Conservation (phyloP, 2,329 filamentous ascomycete species). For the Sphaerulina populicola region DNA sequence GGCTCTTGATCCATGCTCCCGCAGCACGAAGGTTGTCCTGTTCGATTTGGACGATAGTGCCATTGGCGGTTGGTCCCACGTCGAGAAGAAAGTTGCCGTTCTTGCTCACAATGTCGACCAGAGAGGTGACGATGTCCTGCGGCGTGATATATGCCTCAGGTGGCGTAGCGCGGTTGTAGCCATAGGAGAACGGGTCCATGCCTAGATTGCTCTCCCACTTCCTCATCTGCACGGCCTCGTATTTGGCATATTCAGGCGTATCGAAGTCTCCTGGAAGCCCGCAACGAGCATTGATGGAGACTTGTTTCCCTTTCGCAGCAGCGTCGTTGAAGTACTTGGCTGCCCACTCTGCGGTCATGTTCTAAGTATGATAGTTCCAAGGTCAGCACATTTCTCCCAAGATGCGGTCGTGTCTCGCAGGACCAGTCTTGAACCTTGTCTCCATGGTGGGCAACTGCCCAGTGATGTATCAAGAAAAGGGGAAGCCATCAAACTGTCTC, state of each 20-base stretch:
- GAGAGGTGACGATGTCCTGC: conserved; percentile 20
- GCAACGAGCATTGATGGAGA: conserved; percentile 51
- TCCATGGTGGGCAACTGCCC: too few species aligned
- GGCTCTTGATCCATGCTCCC: conserved; percentile 47
- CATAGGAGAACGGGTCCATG: conserved; percentile 54
- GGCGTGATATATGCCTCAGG: conserved; percentile 23
- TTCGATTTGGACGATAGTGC: conserved; percentile 46
- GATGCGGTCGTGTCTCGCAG: too few species aligned
- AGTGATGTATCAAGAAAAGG: too few species aligned
- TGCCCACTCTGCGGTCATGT: conserved; percentile 30
- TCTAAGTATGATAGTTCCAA: not conserved
- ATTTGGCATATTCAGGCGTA: conserved; percentile 51
- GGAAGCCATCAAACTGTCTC: too few species aligned
- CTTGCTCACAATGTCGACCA: conserved; percentile 29
- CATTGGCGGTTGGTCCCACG: conserved; percentile 46
- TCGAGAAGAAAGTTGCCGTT: conserved; percentile 31
- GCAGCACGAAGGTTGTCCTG: conserved; percentile 43
- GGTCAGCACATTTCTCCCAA: too few species aligned
- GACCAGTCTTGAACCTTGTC: too few species aligned
- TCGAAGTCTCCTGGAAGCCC: conserved; percentile 52
- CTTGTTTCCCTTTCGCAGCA: conserved; percentile 39
- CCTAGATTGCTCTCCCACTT: conserved; percentile 55
- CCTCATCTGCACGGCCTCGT: conserved; percentile 43
- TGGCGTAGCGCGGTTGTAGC: conserved; percentile 51
- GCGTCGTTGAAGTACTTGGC: conserved; percentile 39